Conservation (phyloP, 208 protist species). For the Crithidia mellificae region DNA sequence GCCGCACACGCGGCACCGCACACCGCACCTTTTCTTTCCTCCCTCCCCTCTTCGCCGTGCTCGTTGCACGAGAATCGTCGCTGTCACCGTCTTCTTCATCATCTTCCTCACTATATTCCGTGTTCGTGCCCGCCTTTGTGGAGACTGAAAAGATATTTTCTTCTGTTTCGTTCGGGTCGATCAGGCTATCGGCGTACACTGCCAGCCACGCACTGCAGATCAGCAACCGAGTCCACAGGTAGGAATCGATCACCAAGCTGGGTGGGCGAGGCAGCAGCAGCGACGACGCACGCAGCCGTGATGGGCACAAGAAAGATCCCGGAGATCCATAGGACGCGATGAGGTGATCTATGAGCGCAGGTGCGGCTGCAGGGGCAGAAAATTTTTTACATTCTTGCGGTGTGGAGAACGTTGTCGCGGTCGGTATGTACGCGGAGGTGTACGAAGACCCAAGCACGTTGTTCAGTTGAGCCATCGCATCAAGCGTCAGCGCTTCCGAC, state of each 20-base stretch:
- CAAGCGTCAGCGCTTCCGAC: conserved; percentile 19
- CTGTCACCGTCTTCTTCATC: not conserved
- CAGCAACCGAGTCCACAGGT: conserved; percentile 66
- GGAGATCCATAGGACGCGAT: not conserved
- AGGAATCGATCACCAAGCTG: conserved; percentile 48
- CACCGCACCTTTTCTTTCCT: no score
- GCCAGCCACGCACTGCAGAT: conserved; percentile 63
- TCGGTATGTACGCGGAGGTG: not conserved
- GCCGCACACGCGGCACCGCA: conserved; percentile 13
- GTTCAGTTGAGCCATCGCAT: conserved; percentile 13
- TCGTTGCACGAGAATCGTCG: no score
- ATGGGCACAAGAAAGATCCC: conserved; percentile 12
- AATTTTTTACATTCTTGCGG: no score
- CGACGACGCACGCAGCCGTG: conserved; percentile 28
- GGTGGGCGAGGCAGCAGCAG: conserved; percentile 46
- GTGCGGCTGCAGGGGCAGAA: not conserved
- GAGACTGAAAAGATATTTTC: no score
- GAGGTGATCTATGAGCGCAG: not conserved
- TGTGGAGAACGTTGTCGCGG: not conserved
- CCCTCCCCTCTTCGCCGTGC: not conserved
- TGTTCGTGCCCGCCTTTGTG: no score
- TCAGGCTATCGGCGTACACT: conserved; percentile 40
- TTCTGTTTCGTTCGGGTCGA: no score
- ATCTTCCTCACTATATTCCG: not conserved
- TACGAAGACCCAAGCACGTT: conserved; percentile 2